A percentile compares a stretch with the other conserved stretches of the same genome.
Evolutionary conservation across 345 rosid species (phyloP).

Genomic region (Eucalyptus curtisii): DNA sequence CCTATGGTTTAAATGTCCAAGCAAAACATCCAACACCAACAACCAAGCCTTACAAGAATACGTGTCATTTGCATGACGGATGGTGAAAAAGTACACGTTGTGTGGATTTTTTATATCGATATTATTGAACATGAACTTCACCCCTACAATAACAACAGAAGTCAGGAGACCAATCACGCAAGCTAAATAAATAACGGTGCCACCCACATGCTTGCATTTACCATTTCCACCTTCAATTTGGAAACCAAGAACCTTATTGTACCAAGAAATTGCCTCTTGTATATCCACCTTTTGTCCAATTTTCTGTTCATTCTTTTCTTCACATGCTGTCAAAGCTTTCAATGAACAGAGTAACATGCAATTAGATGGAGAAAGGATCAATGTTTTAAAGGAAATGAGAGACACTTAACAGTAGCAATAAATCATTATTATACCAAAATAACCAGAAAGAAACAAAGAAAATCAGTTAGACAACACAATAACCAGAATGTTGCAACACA

Average conservation of each 20-base stretch:
- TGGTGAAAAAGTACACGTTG: slow-evolving; percentile 40
- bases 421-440: not conserved
- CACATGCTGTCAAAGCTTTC: slow-evolving; percentile 25
- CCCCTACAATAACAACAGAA: slow-evolving; percentile 35
- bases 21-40: not conserved
- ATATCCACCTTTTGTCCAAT: slow-evolving; percentile 30
- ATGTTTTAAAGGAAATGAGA: not conserved
- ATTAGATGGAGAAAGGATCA: not conserved
- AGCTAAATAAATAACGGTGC: not conserved
- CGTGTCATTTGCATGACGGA: slow-evolving; percentile 55
- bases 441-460: not conserved
- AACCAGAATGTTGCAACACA: not conserved
- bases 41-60: slow-evolving; percentile 46
- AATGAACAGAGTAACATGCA: not conserved
- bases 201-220: slow-evolving; percentile 6
- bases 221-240: slow-evolving; percentile 81
- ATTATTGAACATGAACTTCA: slow-evolving; percentile 64
- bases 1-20: not conserved
- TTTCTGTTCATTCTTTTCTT: slow-evolving; percentile 29
- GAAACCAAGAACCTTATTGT: slow-evolving; percentile 67
- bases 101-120: slow-evolving; percentile 34
- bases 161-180: not conserved
- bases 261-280: slow-evolving; percentile 71
- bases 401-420: not conserved
- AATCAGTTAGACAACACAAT: not conserved